Percentiles rank a stretch among this genome's conserved stretches.
These are phyloP conservation scores for Podospora pseudopauciseta DNA, from an alignment of 495 filamentous ascomycete genomes.

Conservation along the genomic window DNA sequence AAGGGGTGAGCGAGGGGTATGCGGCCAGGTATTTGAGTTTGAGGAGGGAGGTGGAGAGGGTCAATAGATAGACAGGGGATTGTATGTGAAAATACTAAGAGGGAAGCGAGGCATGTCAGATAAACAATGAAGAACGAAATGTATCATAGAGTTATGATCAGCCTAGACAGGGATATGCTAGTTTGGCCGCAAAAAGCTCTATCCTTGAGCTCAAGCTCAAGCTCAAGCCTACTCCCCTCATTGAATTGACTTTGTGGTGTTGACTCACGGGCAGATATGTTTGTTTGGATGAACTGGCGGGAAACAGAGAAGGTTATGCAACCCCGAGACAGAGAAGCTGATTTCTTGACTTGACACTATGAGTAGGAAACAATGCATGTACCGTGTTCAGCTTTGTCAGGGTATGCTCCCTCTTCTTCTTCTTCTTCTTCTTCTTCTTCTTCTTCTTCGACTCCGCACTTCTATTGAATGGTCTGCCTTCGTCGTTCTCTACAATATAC, in stretches of 20 bases:
- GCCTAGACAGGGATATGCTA: neutral
- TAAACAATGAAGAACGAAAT: neutral
- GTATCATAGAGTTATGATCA: neutral
- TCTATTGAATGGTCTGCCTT: neutral
- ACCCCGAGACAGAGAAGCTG: neutral
- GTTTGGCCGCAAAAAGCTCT: neutral
- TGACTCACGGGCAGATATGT: neutral
- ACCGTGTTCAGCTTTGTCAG: conserved; percentile 13
- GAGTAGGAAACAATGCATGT: conserved; percentile 24
- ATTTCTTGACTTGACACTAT: conserved; percentile 18
- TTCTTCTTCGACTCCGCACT: neutral
- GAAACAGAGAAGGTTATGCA: neutral
- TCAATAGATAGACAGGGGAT: neutral
- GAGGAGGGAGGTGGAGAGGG: conserved; percentile 13
- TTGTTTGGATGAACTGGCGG: neutral
- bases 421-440: neutral
- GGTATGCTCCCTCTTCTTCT: neutral
- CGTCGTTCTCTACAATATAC: neutral
- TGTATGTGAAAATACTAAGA: neutral
- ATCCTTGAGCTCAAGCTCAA: neutral
- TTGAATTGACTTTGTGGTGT: no score
- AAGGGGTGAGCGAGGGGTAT: conserved; percentile 67
- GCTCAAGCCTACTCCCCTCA: neutral
- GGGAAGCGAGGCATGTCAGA: neutral
- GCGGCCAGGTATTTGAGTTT: conserved; percentile 66